phyloP scores from a whole-genome alignment of 371 early-diverging fungal genomes.

The Coemansia sp. region DNA sequence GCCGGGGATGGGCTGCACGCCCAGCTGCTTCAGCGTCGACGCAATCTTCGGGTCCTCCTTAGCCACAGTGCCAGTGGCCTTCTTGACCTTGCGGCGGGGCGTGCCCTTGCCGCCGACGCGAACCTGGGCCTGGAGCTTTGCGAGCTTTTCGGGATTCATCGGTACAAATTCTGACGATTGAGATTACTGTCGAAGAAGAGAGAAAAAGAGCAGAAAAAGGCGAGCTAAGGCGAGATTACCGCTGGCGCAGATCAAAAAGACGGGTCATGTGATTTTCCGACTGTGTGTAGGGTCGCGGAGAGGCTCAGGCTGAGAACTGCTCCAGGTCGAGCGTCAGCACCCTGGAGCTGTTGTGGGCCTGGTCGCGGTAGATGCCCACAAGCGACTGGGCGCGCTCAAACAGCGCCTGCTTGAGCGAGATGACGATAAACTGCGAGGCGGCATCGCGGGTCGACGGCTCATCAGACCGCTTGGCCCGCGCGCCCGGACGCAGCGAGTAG shows the following conservation, averaged over 20 bases:
- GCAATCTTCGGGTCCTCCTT: slow-evolving; percentile 92
- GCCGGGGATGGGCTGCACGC: slow-evolving; percentile 78
- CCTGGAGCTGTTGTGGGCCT: slow-evolving; percentile 76
- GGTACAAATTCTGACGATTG: no score
- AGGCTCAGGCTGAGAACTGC: slow-evolving; percentile 35
- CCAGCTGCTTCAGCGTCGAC: slow-evolving; percentile 81
- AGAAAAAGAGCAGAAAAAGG: background rate
- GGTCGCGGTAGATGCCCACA: slow-evolving; percentile 97
- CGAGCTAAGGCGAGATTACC: background rate
- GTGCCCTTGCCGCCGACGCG: slow-evolving; percentile 97
- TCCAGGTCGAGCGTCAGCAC: slow-evolving; percentile 72
- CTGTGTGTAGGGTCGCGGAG: background rate
- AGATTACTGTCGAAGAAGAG: background rate
- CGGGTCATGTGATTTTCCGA: background rate
- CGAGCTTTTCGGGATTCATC: slow-evolving; percentile 96
- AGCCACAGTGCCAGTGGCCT: slow-evolving; percentile 60
- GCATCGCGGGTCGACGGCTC: slow-evolving; percentile 7
- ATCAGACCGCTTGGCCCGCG: slow-evolving; percentile 26
- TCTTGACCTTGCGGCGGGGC: slow-evolving; percentile 93
- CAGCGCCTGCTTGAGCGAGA: slow-evolving; percentile 93
- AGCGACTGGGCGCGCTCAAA: slow-evolving; percentile 95
- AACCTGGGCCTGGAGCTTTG: slow-evolving; percentile 88
- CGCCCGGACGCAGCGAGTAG: slow-evolving; percentile 31
- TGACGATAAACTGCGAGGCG: slow-evolving; percentile 96
- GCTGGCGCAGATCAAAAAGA: background rate